A percentile compares a stretch with the other conserved stretches of the same genome.
These are phyloP conservation scores for Coffea humblotiana DNA, from an alignment of 305 asterid species.

Conservation along the genomic window DNA sequence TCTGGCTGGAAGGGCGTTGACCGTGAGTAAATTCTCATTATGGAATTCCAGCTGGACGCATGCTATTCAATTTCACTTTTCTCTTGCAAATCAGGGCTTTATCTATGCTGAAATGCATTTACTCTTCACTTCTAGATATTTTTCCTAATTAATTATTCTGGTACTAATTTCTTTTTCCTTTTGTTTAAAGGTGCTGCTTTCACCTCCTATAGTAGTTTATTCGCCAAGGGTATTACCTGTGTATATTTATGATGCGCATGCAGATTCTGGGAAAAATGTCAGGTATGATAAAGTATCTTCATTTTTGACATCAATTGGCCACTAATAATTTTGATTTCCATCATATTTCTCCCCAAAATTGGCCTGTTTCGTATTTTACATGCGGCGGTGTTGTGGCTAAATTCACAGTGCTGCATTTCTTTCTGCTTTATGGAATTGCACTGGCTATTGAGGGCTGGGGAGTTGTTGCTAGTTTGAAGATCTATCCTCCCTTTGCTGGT, in stretches of 20 bases:
- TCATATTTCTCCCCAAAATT: neutral
- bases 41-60: neutral
- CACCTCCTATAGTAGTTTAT: slow-evolving; percentile 98
- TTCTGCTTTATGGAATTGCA: slow-evolving; percentile 93
- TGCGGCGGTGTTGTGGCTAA: slow-evolving; percentile 11
- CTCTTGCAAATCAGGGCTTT: neutral
- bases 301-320: slow-evolving; percentile 10
- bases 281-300: slow-evolving; percentile 55
- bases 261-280: slow-evolving; percentile 98
- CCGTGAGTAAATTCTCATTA: slow-evolving; percentile 59
- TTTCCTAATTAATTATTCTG: slow-evolving; percentile 10
- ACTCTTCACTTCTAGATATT: neutral
- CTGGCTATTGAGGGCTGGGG: slow-evolving; percentile 99
- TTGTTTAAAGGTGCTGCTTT: slow-evolving; percentile 78
- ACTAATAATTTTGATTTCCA: neutral
- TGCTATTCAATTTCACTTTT: neutral
- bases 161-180: slow-evolving; percentile 4
- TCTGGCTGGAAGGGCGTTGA: slow-evolving; percentile 95
- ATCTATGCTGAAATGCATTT: neutral
- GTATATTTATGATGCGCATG: slow-evolving; percentile 99
- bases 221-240: slow-evolving; percentile 99
- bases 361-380: neutral
- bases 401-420: slow-evolving; percentile 89
- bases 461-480: slow-evolving; percentile 97
- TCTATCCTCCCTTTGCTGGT: slow-evolving; percentile 99